Conservation (phyloP, 495 filamentous ascomycete genomes). For the Penicillium parvum region DNA sequence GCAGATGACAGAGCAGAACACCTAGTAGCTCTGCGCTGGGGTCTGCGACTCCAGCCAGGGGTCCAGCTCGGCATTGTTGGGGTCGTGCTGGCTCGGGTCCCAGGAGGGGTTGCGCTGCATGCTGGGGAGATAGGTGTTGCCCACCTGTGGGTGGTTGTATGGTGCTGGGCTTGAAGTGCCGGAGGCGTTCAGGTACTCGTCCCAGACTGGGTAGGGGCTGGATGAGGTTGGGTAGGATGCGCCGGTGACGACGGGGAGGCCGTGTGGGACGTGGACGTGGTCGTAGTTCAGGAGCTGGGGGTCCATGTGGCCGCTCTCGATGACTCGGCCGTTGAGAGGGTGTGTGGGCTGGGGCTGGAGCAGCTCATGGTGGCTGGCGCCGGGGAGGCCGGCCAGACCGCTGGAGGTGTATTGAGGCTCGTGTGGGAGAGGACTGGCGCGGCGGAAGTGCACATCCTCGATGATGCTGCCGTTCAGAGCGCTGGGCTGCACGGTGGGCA, state of each 20-base stretch:
- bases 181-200: neutral
- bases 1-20: no score
- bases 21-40: no score
- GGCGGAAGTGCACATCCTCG: constrained; percentile 28
- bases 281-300: constrained; percentile 40
- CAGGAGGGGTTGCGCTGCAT: constrained; percentile 14
- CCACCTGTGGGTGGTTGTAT: neutral
- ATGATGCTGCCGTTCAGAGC: constrained; percentile 14
- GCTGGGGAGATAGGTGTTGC: neutral
- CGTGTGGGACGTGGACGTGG: no score
- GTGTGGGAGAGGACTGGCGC: constrained; percentile 23
- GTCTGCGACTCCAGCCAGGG: constrained; percentile 2
- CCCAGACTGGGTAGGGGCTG: constrained; percentile 9
- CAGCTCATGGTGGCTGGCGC: constrained; percentile 50
- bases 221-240: neutral
- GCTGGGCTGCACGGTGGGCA: constrained; percentile 49
- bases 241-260: neutral
- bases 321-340: constrained; percentile 13
- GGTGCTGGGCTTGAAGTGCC: constrained; percentile 6
- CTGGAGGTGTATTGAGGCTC: constrained; percentile 33
- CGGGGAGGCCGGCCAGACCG: constrained; percentile 49
- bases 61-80: constrained; percentile 4
- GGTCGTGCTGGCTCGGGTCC: constrained; percentile 5
- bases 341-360: constrained; percentile 35
- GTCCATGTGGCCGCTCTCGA: constrained; percentile 39